These are phyloP conservation scores for Hysterangium stoloniferum DNA, from an alignment of 768 basidiomycete genomes.

Conservation along the genomic window DNA sequence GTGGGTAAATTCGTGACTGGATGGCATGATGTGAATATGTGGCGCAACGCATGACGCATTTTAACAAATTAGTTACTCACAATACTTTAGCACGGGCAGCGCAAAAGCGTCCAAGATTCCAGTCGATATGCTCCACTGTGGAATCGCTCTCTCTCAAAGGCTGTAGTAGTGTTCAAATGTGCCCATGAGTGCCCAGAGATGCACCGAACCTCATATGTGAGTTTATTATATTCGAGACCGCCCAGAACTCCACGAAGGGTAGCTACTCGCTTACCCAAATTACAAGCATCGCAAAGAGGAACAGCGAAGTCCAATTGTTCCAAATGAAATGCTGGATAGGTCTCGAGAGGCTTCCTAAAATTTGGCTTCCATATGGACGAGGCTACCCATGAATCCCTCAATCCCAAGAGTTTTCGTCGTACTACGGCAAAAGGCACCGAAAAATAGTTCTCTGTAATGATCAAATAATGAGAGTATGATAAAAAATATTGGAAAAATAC, in stretches of 20 bases:
- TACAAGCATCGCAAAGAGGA: conserved; percentile 76
- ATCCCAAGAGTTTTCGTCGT: conserved; percentile 62
- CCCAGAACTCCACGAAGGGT: conserved; percentile 52
- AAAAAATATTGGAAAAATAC: conserved; percentile 9
- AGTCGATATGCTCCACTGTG: conserved; percentile 29
- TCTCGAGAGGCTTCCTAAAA: conserved; percentile 59
- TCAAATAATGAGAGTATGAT: background rate
- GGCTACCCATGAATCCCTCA: conserved; percentile 67
- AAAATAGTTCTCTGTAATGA: conserved; percentile 53
- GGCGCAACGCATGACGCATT: background rate
- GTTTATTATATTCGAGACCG: conserved; percentile 63
- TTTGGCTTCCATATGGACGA: conserved; percentile 78
- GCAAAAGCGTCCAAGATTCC: conserved; percentile 75
- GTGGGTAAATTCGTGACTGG: conserved; percentile 56
- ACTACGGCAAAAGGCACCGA: conserved; percentile 56
- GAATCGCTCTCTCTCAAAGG: conserved; percentile 8
- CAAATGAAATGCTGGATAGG: conserved; percentile 57
- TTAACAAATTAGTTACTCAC: too few species aligned
- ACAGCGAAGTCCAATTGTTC: conserved; percentile 44
- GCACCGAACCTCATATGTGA: conserved; percentile 53
- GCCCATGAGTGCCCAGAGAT: background rate
- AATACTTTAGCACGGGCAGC: conserved; percentile 58
- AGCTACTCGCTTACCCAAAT: conserved; percentile 62
- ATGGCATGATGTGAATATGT: background rate
- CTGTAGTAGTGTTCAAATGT: background rate